Evolutionary conservation across 2,329 filamentous ascomycete genomes (phyloP), one percentile per base, ranked within the genome.

Genomic region (Dothistroma septosporum): DNA sequence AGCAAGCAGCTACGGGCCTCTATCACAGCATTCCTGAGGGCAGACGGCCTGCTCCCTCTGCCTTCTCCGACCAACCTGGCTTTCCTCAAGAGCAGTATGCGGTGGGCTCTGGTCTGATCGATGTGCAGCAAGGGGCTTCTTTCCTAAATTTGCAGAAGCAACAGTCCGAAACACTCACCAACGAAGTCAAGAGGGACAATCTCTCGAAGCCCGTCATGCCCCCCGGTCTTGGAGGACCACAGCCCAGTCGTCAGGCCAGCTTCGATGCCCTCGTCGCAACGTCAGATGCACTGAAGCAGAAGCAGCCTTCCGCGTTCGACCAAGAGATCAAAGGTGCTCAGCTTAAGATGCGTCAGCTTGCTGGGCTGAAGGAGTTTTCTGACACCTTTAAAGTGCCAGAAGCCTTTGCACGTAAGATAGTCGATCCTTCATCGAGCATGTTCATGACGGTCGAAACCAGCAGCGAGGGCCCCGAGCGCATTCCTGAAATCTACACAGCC

Each of bases 201-300:
- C 21, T 19, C 33, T 28, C 16, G 55, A 58, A 37, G 37, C 19
- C 10, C 31, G 28, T 49, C 46, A 32, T 41, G 11, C 46, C 55
- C 44, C 55, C 55, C 3, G 55, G 46, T 14, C 47, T 58, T 8
- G 55, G 55, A 22, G 32, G 37, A n/a, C 32, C 55, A 22, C 46
- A 58, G 19, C 14, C 33, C 19, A n/a, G 10, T 22, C 46, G 19
- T 9, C 55, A 58, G 22, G 47, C 47, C 24, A 35, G 28, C 16
- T 58, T 58, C 55, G 46, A 58, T 21, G 55, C 55, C 1, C 32
- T 58, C 9, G 28, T 58, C 10, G 21, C 21, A 31, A 21, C 21
- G 6, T 7, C 19, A 7, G 28, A 31, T 31, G 10, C 12, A 21
- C 21, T 21, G 3, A 50, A 16, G 47, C 47, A 24, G 47, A 31